Base-by-base conservation (phyloP, 129 eudicot species). In the Smallanthus sonchifolius region DNA sequence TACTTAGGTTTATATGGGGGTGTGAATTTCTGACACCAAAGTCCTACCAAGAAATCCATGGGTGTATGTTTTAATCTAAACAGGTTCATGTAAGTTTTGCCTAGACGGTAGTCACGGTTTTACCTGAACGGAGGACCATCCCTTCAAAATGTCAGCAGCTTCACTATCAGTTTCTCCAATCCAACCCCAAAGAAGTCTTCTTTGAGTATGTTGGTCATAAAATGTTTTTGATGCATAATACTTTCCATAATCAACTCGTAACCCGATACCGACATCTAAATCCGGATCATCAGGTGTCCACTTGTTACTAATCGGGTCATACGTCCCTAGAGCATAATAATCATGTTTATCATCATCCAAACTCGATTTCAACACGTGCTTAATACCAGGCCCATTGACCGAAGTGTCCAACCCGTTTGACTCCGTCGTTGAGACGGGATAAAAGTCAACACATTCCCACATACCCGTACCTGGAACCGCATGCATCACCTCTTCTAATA, bases 401-500 rank as follows among this genome's bases (percentile, higher is more conserved):
- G 98, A 94, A 0, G 92, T 85, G 47, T 94, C 97, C 86, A 90
- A 63, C 78, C 97, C 97, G n/a, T 83, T 86, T 64, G 63, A 34
- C 60, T 76, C 81, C 0, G 78, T 77, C 6, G 84, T 77, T 2
- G 99, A 91, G 6, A 95, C 86, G 49, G 99, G 99, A 84, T 75
- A 95, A 72, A 95, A 91, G 79, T 95, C 99, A 32, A 95, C 85
- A 72, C 99, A 91, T 51, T 95, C 99, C 99, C 99, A 95, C 99
- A 95, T 91, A 35, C 99, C 99, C 51, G 97, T 91, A 62, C 94
- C 92, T 28, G 96, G 96, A 37, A 95, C 99, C 7, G 73, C 87
- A 44, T 94, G 98, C 75, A 94, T 8, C 10, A 77, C 35, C 3
- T 75, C 85, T n/a, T 88, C 89, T 78, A 86, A 73, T 36, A 94